Evolutionary conservation across 208 protist genomes (phyloP).

Genomic region (Crithidia sp.): DNA sequence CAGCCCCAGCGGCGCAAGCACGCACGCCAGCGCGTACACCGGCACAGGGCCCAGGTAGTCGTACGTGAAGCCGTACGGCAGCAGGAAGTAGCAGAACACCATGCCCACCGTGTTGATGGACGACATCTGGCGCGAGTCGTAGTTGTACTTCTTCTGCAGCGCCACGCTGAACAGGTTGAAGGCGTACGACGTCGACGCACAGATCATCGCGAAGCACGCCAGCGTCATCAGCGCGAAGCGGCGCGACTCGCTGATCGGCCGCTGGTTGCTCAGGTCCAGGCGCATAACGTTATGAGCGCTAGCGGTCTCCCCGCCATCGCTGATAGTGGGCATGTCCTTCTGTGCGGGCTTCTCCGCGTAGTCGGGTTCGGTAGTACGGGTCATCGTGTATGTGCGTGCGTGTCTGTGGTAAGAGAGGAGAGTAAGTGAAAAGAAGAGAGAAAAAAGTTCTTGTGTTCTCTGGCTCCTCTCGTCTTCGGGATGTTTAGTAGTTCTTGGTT

Average conservation of each 20-base stretch:
- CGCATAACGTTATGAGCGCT: not conserved
- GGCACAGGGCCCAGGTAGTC: slow-evolving; percentile 61
- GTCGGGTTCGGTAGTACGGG: too few species aligned
- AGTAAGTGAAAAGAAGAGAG: too few species aligned
- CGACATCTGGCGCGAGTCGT: slow-evolving; percentile 52
- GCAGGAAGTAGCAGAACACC: slow-evolving; percentile 42
- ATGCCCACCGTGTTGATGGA: slow-evolving; percentile 58
- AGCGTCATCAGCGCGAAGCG: slow-evolving; percentile 42
- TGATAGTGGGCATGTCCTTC: slow-evolving; percentile 6
- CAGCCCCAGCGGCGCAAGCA: slow-evolving; percentile 39
- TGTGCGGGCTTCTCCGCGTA: too few species aligned
- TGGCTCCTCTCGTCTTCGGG: too few species aligned
- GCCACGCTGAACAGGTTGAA: slow-evolving; percentile 62
- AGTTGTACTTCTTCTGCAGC: slow-evolving; percentile 46
- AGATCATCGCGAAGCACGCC: slow-evolving; percentile 27
- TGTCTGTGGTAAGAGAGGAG: too few species aligned
- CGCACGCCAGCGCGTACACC: slow-evolving; percentile 35
- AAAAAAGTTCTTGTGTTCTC: too few species aligned
- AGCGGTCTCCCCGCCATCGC: slow-evolving; percentile 13
- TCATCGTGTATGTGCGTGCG: too few species aligned
- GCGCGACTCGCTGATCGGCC: slow-evolving; percentile 32
- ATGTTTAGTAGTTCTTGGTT: too few species aligned
- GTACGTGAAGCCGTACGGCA: slow-evolving; percentile 58
- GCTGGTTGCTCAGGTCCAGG: slow-evolving; percentile 9
- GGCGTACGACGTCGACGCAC: slow-evolving; percentile 53